Conservation (phyloP, 352 stramenopile genomes). For the Phytophthora cajani region DNA sequence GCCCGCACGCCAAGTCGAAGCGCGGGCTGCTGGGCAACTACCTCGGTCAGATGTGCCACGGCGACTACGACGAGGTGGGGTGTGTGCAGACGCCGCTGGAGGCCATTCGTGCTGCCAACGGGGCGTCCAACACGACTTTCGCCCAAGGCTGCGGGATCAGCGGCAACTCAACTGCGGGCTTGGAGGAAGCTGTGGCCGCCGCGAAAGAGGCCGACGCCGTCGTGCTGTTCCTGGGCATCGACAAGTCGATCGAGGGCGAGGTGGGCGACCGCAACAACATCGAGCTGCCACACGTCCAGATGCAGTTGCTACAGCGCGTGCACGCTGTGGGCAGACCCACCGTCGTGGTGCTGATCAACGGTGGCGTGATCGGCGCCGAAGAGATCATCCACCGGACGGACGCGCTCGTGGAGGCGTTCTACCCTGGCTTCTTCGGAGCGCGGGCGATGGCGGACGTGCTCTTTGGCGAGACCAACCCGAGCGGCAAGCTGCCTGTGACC, state of each 20-base stretch:
- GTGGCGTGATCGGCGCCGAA: conserved; percentile 81
- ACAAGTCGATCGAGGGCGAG: conserved; percentile 83
- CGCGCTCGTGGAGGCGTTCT: conserved; percentile 80
- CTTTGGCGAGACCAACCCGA: conserved; percentile 82
- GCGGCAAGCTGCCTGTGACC: conserved; percentile 86
- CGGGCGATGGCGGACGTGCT: conserved; percentile 83
- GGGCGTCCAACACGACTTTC: conserved; percentile 44
- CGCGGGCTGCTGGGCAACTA: conserved; percentile 87
- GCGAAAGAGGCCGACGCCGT: conserved; percentile 55
- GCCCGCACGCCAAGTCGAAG: conserved; percentile 73
- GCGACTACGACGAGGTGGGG: conserved; percentile 66
- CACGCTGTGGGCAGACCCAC: conserved; percentile 62
- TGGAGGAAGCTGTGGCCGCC: conserved; percentile 55
- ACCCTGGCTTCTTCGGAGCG: conserved; percentile 84
- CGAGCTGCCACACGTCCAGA: conserved; percentile 71
- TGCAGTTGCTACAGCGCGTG: conserved; percentile 77
- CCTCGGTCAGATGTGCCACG: conserved; percentile 84
- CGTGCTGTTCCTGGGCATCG: conserved; percentile 85
- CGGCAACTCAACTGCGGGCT: conserved; percentile 61
- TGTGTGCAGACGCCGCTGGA: conserved; percentile 80
- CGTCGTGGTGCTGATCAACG: conserved; percentile 90
- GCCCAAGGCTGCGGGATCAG: conserved; percentile 67
- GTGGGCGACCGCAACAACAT: conserved; percentile 79
- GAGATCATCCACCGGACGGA: conserved; percentile 73
- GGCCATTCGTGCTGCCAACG: conserved; percentile 56